Evolutionary conservation across 805 yeast genomes (phyloP).

Genomic region (Candida golubevii): DNA sequence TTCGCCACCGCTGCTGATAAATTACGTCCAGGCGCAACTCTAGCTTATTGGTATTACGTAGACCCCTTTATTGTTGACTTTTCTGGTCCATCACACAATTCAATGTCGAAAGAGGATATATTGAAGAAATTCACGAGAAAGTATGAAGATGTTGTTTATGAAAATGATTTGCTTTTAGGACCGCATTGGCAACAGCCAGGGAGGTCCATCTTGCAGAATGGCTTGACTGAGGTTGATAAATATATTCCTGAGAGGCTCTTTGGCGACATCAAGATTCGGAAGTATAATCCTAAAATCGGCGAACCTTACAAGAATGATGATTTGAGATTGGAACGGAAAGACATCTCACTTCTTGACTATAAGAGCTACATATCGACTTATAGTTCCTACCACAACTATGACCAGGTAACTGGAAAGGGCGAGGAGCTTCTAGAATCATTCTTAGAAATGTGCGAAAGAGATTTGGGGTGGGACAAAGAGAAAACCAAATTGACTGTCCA

Average conservation of each 20-base stretch:
- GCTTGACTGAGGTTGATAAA: constrained; percentile 41
- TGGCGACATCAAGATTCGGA: constrained; percentile 30
- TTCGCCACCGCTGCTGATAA: constrained; percentile 11
- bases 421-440: constrained; percentile 33
- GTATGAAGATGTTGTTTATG: constrained; percentile 40
- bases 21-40: constrained; percentile 16
- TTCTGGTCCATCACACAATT: constrained; percentile 16
- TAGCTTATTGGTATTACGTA: constrained; percentile 20
- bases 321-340: constrained; percentile 25
- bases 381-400: constrained; percentile 64
- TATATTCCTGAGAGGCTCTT: constrained; percentile 40
- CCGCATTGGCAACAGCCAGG: constrained; percentile 90
- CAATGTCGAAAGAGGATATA: constrained; percentile 12
- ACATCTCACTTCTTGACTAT: constrained; percentile 43
- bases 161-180: constrained; percentile 46
- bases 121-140: constrained; percentile 21
- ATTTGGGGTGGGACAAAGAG: constrained; percentile 43
- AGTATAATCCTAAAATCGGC: constrained; percentile 18
- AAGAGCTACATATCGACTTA: constrained; percentile 59
- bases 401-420: constrained; percentile 32
- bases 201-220: constrained; percentile 45
- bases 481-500: constrained; percentile 36
- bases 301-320: constrained; percentile 20
- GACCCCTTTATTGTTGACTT: constrained; percentile 32
- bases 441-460: constrained; percentile 31